These are phyloP conservation scores for Fulvia fulva DNA, from an alignment of 2,329 filamentous ascomycete species.

Conservation along the genomic window DNA sequence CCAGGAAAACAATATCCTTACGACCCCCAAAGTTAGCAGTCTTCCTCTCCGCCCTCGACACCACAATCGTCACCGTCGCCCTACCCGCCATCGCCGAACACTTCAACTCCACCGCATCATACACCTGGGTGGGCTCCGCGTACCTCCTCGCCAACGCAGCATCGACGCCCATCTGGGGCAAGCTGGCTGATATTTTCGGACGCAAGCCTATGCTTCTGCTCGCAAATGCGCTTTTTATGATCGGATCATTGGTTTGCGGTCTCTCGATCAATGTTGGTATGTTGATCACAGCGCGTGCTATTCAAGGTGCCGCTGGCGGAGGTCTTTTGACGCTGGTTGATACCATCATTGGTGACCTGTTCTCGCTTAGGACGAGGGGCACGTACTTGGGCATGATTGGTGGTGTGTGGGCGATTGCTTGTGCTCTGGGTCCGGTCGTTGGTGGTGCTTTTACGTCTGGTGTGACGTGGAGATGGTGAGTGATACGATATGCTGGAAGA, in stretches of 20 bases:
- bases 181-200: constrained; percentile 56
- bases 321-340: constrained; percentile 51
- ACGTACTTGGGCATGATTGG: constrained; percentile 51
- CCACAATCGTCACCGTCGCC: constrained; percentile 62
- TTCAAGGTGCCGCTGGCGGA: constrained; percentile 54
- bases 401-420: constrained; percentile 53
- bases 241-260: constrained; percentile 49
- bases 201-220: constrained; percentile 51
- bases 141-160: constrained; percentile 69
- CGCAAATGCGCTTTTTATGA: constrained; percentile 48
- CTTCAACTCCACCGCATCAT: constrained; percentile 64
- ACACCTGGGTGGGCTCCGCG: constrained; percentile 76
- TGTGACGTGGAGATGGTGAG: constrained; percentile 51
- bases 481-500: constrained; percentile 20
- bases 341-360: constrained; percentile 54
- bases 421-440: constrained; percentile 50
- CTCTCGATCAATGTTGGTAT: constrained; percentile 46
- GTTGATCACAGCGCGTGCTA: constrained; percentile 52
- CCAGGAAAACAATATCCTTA: not conserved
- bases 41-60: constrained; percentile 42
- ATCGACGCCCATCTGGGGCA: constrained; percentile 67
- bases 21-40: constrained; percentile 30
- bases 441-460: constrained; percentile 49
- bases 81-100: constrained; percentile 62
- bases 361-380: constrained; percentile 39